A percentile compares a stretch with the other conserved stretches of the same genome.
These are phyloP conservation scores for Moricandia arvensis DNA, from an alignment of 345 rosid species.

Conservation along the genomic window DNA sequence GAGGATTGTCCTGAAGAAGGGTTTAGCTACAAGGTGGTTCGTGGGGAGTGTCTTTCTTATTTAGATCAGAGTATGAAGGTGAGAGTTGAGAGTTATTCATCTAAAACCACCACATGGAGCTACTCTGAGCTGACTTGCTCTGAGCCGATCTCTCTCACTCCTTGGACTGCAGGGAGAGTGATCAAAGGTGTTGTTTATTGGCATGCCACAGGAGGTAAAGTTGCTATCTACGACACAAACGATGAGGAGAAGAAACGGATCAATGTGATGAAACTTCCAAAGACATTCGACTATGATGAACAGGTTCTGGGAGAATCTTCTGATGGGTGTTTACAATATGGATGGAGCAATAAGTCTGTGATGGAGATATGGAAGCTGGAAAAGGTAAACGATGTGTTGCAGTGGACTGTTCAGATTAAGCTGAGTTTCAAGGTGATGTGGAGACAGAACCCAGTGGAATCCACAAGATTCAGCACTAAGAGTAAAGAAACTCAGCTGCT, in stretches of 20 bases:
- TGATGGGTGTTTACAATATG: constrained; percentile 56
- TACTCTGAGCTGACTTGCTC: constrained; percentile 48
- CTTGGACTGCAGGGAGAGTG: constrained; percentile 54
- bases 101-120: constrained; percentile 56
- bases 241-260: constrained; percentile 43
- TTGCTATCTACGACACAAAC: constrained; percentile 50
- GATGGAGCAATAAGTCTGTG: constrained; percentile 48
- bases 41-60: constrained; percentile 52
- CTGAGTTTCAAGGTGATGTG: constrained; percentile 53
- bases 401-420: constrained; percentile 46
- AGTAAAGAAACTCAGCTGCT: constrained; percentile 54
- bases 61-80: constrained; percentile 35
- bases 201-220: constrained; percentile 49
- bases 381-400: constrained; percentile 18
- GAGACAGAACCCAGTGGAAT: constrained; percentile 44
- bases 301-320: constrained; percentile 54
- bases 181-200: constrained; percentile 52
- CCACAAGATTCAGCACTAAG: constrained; percentile 24
- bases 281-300: constrained; percentile 49
- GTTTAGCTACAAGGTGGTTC: constrained; percentile 49
- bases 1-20: constrained; percentile 42
- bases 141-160: constrained; percentile 43
- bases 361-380: constrained; percentile 61
- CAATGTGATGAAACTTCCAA: constrained; percentile 47
- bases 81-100: constrained; percentile 48